A percentile compares a stretch with the other conserved stretches of the same genome.
phyloP scores from a whole-genome alignment of 2,329 filamentous ascomycete species.

The Parastagonospora avenae region DNA sequence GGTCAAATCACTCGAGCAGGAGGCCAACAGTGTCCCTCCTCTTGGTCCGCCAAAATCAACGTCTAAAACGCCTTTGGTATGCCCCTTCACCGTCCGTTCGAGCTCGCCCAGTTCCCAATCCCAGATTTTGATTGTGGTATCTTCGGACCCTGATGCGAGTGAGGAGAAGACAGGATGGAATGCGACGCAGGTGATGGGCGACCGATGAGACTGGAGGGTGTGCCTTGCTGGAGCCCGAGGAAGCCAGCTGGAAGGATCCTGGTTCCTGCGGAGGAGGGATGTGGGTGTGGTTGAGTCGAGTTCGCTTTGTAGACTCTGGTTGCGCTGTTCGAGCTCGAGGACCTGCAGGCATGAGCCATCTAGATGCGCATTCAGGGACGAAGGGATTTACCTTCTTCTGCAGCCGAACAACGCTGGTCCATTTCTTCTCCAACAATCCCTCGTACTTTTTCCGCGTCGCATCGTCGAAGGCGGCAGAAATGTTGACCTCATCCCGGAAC shows the following conservation, averaged over 20 bases:
- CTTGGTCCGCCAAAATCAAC: constrained; percentile 88
- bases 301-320: constrained; percentile 75
- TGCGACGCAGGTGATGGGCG: constrained; percentile 82
- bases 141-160: constrained; percentile 87
- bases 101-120: constrained; percentile 94
- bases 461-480: constrained; percentile 76
- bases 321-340: constrained; percentile 86
- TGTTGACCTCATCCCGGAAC: constrained; percentile 75
- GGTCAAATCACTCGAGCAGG: constrained; percentile 85
- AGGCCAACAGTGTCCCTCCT: constrained; percentile 78
- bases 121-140: constrained; percentile 95
- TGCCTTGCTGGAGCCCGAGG: constrained; percentile 82
- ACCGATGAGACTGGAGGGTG: constrained; percentile 80
- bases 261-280: constrained; percentile 77
- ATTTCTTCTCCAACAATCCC: constrained; percentile 94
- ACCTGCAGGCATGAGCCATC: constrained; percentile 62
- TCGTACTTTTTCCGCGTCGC: constrained; percentile 92
- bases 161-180: constrained; percentile 93
- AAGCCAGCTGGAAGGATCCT: constrained; percentile 85
- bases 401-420: constrained; percentile 91
- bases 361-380: neutral
- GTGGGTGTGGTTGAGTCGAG: constrained; percentile 81
- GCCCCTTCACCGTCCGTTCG: constrained; percentile 87
- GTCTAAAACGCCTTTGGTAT: constrained; percentile 86
- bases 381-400: constrained; percentile 79